Evolutionary conservation across 192 early-diverging fungal genomes (phyloP).

Genomic region (Podila verticillata): DNA sequence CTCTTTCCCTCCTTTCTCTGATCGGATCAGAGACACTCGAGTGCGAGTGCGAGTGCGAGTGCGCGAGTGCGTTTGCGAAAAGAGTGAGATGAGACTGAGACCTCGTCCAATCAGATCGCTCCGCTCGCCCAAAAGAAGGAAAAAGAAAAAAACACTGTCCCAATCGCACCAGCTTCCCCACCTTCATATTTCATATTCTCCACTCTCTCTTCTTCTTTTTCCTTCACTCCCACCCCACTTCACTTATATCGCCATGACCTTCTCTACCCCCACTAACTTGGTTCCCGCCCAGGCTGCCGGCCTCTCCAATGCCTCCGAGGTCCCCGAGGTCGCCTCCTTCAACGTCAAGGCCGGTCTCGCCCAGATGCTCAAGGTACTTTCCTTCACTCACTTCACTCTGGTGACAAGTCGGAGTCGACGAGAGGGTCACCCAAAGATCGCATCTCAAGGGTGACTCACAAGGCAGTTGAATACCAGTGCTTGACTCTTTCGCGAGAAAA

Average conservation of each 20-base stretch:
- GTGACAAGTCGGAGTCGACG: not conserved
- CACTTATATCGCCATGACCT: constrained; percentile 20
- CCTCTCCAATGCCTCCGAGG: constrained; percentile 39
- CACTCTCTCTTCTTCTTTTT: constrained; percentile 12
- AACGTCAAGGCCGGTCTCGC: constrained; percentile 96
- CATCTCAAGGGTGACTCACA: too few relatives aligned
- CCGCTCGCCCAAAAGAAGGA: too few relatives aligned
- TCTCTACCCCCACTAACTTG: constrained; percentile 59
- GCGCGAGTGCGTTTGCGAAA: too few relatives aligned
- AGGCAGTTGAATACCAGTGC: not conserved
- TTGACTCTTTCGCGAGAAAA: not conserved
- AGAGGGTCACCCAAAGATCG: too few relatives aligned
- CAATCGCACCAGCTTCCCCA: too few relatives aligned
- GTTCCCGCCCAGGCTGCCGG: constrained; percentile 37
- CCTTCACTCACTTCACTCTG: not conserved
- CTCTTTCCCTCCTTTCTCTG: too few relatives aligned
- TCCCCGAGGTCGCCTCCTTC: constrained; percentile 65
- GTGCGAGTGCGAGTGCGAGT: too few relatives aligned
- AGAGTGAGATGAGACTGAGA: too few relatives aligned
- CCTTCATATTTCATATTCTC: too few relatives aligned
- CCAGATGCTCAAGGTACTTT: constrained; percentile 93
- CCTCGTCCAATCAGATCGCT: too few relatives aligned
- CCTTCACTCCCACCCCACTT: not conserved
- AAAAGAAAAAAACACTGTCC: too few relatives aligned
- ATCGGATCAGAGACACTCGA: too few relatives aligned